Percentiles rank a stretch among this genome's conserved stretches.
Conservation (phyloP, 176 grass and related monocot genomes). For the Eremochloa ophiuroides region DNA sequence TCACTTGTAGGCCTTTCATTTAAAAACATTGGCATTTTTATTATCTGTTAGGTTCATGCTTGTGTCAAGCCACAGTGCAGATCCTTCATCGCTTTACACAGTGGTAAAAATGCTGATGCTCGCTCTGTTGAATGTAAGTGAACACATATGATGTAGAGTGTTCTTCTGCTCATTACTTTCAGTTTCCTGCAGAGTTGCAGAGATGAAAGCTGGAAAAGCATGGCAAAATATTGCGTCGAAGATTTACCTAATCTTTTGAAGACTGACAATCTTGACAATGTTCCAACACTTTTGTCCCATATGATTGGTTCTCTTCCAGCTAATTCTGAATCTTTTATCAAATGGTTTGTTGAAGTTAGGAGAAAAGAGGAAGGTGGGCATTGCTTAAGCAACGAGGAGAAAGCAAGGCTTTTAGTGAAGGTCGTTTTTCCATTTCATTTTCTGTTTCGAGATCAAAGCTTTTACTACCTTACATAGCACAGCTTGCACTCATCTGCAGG, state of each 20-base stretch:
- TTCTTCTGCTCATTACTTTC: conserved; percentile 2
- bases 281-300: conserved; percentile 43
- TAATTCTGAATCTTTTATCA: conserved; percentile 75
- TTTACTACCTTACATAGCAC: background rate
- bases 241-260: conserved; percentile 72
- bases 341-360: conserved; percentile 85
- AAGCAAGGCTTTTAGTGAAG: conserved; percentile 56
- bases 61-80: conserved; percentile 51
- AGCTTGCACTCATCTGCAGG: conserved; percentile 34
- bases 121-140: background rate
- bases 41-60: conserved; percentile 79
- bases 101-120: conserved; percentile 44
- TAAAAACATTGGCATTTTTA: conserved; percentile 2
- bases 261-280: conserved; percentile 38
- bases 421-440: conserved; percentile 24
- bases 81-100: conserved; percentile 66
- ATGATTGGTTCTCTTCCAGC: conserved; percentile 57
- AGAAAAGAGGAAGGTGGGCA: conserved; percentile 66
- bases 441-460: background rate
- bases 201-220: conserved; percentile 64
- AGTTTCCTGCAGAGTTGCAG: conserved; percentile 57
- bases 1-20: background rate
- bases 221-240: conserved; percentile 54
- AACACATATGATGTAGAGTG: background rate
- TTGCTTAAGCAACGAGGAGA: conserved; percentile 65